Evolutionary conservation across 176 grass and related monocot genomes (phyloP), one percentile per base, ranked within the genome.

Genomic region (Eremochloa ophiuroides): DNA sequence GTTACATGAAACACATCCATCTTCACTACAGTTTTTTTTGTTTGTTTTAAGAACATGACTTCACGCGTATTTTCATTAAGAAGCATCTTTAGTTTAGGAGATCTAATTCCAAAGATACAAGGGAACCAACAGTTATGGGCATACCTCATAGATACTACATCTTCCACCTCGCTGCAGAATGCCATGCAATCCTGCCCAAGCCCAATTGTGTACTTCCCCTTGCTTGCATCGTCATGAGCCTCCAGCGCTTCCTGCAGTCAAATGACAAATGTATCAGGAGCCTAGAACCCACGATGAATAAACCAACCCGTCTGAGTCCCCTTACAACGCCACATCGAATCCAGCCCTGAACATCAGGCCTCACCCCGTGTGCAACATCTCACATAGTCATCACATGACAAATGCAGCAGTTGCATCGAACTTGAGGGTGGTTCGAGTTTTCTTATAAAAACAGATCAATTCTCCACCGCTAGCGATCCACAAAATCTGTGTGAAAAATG

Each of bases 101-200:
- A 11, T 14, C 22, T 10, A 74, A 15, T 66, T 40, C 43, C 69
- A 35, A 67, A 4, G 4, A 18, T 14, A 75, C 0, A 75, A 46
- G 20, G 60, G 51, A 47, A 29, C 22, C 10, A 50, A 31, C 7
- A 31, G 7, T 18, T 29, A 70, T 9, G 6, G 2, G 42, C 58
- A 62, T 83, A 97, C 88, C 94, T 86, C 91, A 94, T 97, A 22
- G 91, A 97, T 12, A 97, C 90, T 0, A 97, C 94, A 67, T 97
- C 89, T 86, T 97, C 94, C 16, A 92, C 69, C 51, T 97, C 89
- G 41, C 91, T 90, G 79, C 89, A 94, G 17, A 94, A 97, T 29
- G 89, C 89, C 94, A 94, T 97, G 73, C 84, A 94, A 23, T 94
- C 91, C 77, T 97, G 94, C 39, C 89, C 94, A 16, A 97, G 91